A percentile compares a stretch with the other conserved stretches of the same genome.
Conservation (phyloP, 495 filamentous ascomycete genomes). For the Talaromyces proteolyticus region DNA sequence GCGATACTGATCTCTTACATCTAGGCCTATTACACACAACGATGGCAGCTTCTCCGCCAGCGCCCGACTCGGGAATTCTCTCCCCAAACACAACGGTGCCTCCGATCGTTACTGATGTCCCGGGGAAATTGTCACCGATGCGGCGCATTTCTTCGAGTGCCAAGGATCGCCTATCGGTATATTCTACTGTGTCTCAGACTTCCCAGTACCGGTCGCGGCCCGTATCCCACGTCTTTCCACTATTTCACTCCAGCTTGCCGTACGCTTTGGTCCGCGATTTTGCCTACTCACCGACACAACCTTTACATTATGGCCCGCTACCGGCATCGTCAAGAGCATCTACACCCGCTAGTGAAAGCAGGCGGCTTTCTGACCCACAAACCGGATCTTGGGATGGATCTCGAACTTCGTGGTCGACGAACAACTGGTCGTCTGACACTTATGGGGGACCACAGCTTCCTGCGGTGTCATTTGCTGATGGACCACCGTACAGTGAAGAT, state of each 20-base stretch:
- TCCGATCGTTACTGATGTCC: slow-evolving; percentile 32
- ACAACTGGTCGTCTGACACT: slow-evolving; percentile 40
- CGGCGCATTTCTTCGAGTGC: slow-evolving; percentile 66
- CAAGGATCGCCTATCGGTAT: slow-evolving; percentile 68
- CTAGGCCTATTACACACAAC: slow-evolving; percentile 42
- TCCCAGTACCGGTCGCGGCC: slow-evolving; percentile 62
- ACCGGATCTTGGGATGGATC: slow-evolving; percentile 49
- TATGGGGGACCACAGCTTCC: slow-evolving; percentile 61
- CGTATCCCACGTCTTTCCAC: slow-evolving; percentile 67
- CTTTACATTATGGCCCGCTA: slow-evolving; percentile 89
- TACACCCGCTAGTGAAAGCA: slow-evolving; percentile 76
- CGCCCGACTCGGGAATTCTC: slow-evolving; percentile 11
- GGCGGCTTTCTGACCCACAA: slow-evolving; percentile 77
- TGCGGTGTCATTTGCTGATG: slow-evolving; percentile 77
- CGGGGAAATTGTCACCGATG: slow-evolving; percentile 35
- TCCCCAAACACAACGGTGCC: slow-evolving; percentile 24
- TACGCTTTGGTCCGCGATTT: slow-evolving; percentile 94
- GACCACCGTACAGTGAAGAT: slow-evolving; percentile 95
- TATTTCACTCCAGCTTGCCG: slow-evolving; percentile 82
- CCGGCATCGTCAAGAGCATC: slow-evolving; percentile 74
- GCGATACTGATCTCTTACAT: not conserved
- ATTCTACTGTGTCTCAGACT: slow-evolving; percentile 52
- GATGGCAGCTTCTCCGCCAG: slow-evolving; percentile 56
- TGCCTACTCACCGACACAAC: slow-evolving; percentile 77
- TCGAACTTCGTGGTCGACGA: slow-evolving; percentile 45